Evolutionary conservation across 1,284 basidiomycete genomes (phyloP), one percentile per base, ranked within the genome.

Genomic region (Somion occarium): DNA sequence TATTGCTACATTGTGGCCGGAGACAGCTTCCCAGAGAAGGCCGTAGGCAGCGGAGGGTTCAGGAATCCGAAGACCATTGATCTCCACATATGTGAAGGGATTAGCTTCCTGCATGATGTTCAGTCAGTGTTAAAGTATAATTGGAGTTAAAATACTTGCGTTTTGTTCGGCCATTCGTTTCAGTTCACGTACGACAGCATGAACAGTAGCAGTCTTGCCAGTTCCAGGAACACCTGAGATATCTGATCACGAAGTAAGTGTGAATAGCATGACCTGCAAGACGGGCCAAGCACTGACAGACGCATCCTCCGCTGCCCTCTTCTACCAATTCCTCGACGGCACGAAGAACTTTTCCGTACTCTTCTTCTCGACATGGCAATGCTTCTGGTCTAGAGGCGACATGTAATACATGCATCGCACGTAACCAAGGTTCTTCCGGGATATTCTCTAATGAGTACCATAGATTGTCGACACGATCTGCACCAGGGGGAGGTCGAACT

Each of bases 171-270:
- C 93, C 81, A 93, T 90, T 34, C 84, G 78, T 65, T 91, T 93
- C 13, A 98, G 76, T 64, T 95, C 91, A 41, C 90, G 80, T 38
- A 98, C 82, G 13, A 96, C 88, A 1, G 90, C 90, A 61, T 96
- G 93, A 0, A 99, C 94, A 0, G 97, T 99, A 0, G 97, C 97
- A 2, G 97, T 99, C 73, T 99, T 99, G 2, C 97, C 96, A 5
- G 96, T 98, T 1, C 97, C 97, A 5, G 97, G 97, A 1, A 98
- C 93, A 19, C 96, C 97, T 3, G 95, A 96, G 44, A 99, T 95
- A 67, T 96, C 93, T 95, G 46, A 48, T 38, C 22, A 25, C 12
- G 23, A 19, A 22, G 38, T 25, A 30, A 5, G n/a, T n/a, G n/a
- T n/a, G n/a, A n/a, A n/a, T n/a, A n/a, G n/a, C n/a, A n/a, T n/a